phyloP scores from a whole-genome alignment of 805 yeast species.

The Nematodospora valgi region DNA sequence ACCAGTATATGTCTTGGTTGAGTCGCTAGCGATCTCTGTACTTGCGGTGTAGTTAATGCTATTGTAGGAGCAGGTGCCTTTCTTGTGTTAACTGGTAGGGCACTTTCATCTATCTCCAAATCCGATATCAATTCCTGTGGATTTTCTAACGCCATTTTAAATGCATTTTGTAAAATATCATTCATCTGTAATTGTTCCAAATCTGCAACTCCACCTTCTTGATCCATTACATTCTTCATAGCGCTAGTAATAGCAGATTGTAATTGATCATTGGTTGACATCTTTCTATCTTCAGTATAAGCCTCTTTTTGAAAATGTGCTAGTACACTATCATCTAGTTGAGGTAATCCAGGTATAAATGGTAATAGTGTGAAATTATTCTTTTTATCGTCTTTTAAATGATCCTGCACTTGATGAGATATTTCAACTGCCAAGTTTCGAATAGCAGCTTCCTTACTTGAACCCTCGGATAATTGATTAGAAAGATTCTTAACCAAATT shows the following conservation, averaged over 20 bases:
- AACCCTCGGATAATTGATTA: slow-evolving; percentile 13
- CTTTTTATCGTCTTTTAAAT: slow-evolving; percentile 15
- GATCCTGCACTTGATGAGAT: slow-evolving; percentile 27
- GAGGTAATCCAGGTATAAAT: slow-evolving; percentile 22
- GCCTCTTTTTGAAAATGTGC: slow-evolving; percentile 36
- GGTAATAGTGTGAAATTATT: slow-evolving; percentile 7
- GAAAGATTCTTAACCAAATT: slow-evolving; percentile 27
- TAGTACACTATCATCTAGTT: slow-evolving; percentile 32
- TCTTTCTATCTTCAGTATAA: slow-evolving; percentile 12
- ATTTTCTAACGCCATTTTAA: slow-evolving; percentile 70
- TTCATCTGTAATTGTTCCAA: slow-evolving; percentile 58
- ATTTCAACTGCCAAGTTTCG: slow-evolving; percentile 29
- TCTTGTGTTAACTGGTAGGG: too few relatives aligned
- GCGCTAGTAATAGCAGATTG: slow-evolving; percentile 54
- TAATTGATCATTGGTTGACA: slow-evolving; percentile 17
- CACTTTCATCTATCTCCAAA: slow-evolving; percentile 28
- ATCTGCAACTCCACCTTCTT: slow-evolving; percentile 32
- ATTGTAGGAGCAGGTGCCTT: too few relatives aligned
- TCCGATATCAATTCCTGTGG: slow-evolving; percentile 45
- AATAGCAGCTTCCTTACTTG: slow-evolving; percentile 15
- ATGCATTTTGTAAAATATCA: slow-evolving; percentile 72
- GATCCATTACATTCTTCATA: slow-evolving; percentile 41
- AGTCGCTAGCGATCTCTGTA: background rate
- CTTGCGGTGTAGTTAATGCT: slow-evolving; percentile 40
- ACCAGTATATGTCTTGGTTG: background rate